Conservation (phyloP, 805 yeast species). For the Candida patagonica region DNA sequence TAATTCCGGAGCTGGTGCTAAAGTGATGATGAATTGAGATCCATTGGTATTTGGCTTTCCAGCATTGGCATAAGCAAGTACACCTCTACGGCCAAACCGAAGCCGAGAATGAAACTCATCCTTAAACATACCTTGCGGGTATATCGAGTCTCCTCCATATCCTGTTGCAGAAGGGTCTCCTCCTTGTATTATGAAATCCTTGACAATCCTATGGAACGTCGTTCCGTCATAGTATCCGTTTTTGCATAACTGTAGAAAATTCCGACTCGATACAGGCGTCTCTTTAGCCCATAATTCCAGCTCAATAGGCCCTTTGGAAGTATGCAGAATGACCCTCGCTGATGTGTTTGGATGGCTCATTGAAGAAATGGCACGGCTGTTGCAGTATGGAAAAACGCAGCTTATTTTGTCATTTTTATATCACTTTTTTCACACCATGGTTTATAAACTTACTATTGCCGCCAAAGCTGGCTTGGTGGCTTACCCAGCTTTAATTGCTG, state of each 20-base stretch:
- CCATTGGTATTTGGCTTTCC: slow-evolving; percentile 26
- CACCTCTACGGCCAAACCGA: slow-evolving; percentile 42
- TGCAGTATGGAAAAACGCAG: too few relatives aligned
- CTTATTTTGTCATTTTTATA: background rate
- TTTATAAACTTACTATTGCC: slow-evolving; percentile 49
- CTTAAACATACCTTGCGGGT: slow-evolving; percentile 19
- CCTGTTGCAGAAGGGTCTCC: slow-evolving; percentile 31
- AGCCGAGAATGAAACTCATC: slow-evolving; percentile 47
- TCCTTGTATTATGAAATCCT: slow-evolving; percentile 30
- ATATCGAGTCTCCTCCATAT: slow-evolving; percentile 24
- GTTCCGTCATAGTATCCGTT: slow-evolving; percentile 35
- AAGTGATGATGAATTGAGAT: slow-evolving; percentile 42
- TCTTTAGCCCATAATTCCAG: slow-evolving; percentile 66
- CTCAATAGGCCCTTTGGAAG: slow-evolving; percentile 50
- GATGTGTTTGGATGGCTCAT: slow-evolving; percentile 16
- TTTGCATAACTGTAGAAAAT: slow-evolving; percentile 42
- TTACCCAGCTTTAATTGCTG: slow-evolving; percentile 69
- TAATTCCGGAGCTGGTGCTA: slow-evolving; percentile 37
- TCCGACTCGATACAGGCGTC: slow-evolving; percentile 39
- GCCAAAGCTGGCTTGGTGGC: slow-evolving; percentile 81
- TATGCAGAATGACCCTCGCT: slow-evolving; percentile 40
- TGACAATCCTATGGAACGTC: slow-evolving; percentile 34
- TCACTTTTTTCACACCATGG: background rate
- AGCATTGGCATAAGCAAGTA: slow-evolving; percentile 41
- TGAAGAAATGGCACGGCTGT: background rate